Conservation (phyloP, 1,284 basidiomycete genomes). For the Phlebopus sp. region DNA sequence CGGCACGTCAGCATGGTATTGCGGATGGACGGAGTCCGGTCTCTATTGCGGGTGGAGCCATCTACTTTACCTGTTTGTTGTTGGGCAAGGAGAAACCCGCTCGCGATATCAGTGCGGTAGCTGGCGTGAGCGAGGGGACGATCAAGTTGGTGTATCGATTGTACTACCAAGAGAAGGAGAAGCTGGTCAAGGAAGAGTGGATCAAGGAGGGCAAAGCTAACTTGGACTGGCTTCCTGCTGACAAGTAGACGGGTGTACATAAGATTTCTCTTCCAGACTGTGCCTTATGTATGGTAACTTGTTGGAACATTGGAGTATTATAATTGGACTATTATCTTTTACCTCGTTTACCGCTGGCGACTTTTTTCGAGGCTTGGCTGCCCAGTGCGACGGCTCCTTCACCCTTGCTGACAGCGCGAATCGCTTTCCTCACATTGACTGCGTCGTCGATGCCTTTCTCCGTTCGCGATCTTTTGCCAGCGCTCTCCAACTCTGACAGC, state of each 20-base stretch:
- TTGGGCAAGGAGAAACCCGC: conserved; percentile 74
- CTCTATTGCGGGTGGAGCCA: conserved; percentile 93
- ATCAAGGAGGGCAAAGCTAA: conserved; percentile 73
- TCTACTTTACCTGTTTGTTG: conserved; percentile 88
- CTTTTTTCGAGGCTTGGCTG: conserved; percentile 29
- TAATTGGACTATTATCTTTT: conserved; percentile 16
- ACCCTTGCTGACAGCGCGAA: conserved; percentile 73
- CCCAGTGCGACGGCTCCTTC: conserved; percentile 59
- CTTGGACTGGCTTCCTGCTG: conserved; percentile 36
- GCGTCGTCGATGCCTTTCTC: conserved; percentile 52
- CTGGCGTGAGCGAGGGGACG: conserved; percentile 95
- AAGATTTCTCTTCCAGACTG: conserved; percentile 11
- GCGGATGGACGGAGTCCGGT: conserved; percentile 93
- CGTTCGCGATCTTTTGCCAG: conserved; percentile 58
- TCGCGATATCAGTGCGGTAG: conserved; percentile 90
- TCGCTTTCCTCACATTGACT: conserved; percentile 85
- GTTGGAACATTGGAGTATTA: conserved; percentile 8
- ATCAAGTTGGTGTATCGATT: conserved; percentile 85
- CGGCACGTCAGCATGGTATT: conserved; percentile 80
- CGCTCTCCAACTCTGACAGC: conserved; percentile 74
- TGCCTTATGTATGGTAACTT: conserved; percentile 16
- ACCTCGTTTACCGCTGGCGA: conserved; percentile 21
- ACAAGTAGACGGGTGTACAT: conserved; percentile 18
- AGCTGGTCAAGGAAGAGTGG: conserved; percentile 80
- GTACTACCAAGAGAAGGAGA: conserved; percentile 67